A percentile compares a stretch with the other conserved stretches of the same genome.
Conservation (phyloP, 805 yeast genomes). For the Metschnikowia matae region DNA sequence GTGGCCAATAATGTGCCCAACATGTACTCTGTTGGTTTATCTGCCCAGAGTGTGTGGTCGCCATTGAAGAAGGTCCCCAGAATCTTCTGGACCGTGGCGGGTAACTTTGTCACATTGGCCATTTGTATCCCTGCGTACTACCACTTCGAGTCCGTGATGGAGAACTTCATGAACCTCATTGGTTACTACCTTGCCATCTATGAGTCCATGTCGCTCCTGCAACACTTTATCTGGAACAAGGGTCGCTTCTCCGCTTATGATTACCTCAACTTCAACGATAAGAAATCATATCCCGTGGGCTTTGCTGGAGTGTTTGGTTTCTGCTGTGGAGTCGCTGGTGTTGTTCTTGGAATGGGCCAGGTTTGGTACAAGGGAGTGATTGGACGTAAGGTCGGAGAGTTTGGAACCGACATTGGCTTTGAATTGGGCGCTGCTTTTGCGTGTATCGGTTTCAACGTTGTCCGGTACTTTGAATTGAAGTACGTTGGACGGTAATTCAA, state of each 20-base stretch:
- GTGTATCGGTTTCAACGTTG: slow-evolving; percentile 52
- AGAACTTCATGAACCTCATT: slow-evolving; percentile 85
- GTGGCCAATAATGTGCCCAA: slow-evolving; percentile 91
- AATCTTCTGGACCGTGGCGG: slow-evolving; percentile 73
- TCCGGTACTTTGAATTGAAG: slow-evolving; percentile 65
- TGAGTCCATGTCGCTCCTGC: slow-evolving; percentile 68
- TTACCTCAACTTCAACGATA: slow-evolving; percentile 56
- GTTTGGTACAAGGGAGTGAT: slow-evolving; percentile 77
- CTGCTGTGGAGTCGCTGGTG: slow-evolving; percentile 82
- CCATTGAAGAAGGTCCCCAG: slow-evolving; percentile 74
- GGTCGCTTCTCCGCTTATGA: slow-evolving; percentile 60
- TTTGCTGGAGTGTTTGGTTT: slow-evolving; percentile 73
- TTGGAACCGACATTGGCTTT: slow-evolving; percentile 86
- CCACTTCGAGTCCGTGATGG: slow-evolving; percentile 67
- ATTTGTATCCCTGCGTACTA: slow-evolving; percentile 87
- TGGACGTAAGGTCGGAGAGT: slow-evolving; percentile 54
- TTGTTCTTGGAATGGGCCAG: slow-evolving; percentile 83
- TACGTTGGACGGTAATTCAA: slow-evolving; percentile 46
- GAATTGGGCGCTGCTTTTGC: slow-evolving; percentile 70
- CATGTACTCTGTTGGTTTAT: slow-evolving; percentile 85
- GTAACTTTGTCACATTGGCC: slow-evolving; percentile 74
- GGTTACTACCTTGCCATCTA: slow-evolving; percentile 90
- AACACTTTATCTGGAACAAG: slow-evolving; percentile 75
- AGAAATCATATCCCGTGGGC: slow-evolving; percentile 65
- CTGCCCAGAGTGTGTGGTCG: slow-evolving; percentile 82